Conservation (phyloP, 192 early-diverging fungal species). For the Globomyces pollinis-pini region DNA sequence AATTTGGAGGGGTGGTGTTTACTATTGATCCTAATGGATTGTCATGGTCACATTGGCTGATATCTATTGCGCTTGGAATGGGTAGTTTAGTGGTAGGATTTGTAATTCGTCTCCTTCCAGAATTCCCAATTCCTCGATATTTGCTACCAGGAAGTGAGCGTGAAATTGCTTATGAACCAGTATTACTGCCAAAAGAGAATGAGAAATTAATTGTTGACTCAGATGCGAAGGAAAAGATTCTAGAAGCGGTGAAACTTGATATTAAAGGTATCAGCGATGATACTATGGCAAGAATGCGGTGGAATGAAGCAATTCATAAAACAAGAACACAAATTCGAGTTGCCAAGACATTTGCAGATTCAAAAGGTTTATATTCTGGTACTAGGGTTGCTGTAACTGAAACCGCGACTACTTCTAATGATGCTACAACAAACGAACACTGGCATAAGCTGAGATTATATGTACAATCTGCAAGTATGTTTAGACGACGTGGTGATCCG, state of each 20-base stretch:
- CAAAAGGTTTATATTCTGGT: no score
- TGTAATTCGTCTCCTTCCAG: conserved; percentile 73
- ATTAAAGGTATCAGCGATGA: no score
- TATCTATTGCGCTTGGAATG: conserved; percentile 72
- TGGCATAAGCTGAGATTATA: conserved; percentile 9
- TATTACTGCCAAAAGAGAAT: background rate
- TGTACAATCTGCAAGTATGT: background rate
- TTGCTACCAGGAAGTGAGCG: background rate
- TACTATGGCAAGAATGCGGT: no score
- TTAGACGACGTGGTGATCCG: no score
- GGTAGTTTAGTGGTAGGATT: conserved; percentile 79
- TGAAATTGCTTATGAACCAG: background rate
- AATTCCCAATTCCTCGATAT: conserved; percentile 1
- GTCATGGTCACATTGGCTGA: conserved; percentile 67
- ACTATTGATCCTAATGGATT: conserved; percentile 43
- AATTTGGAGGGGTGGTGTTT: conserved; percentile 87
- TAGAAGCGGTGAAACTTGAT: background rate
- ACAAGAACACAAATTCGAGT: background rate
- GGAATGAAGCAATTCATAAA: background rate
- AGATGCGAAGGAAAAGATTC: background rate
- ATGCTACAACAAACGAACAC: background rate
- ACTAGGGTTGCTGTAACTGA: no score
- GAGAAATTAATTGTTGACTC: background rate
- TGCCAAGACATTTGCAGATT: no score
- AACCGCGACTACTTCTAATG: no score